phyloP scores from a whole-genome alignment of 257 asterid species.

The Plantago elongata region DNA sequence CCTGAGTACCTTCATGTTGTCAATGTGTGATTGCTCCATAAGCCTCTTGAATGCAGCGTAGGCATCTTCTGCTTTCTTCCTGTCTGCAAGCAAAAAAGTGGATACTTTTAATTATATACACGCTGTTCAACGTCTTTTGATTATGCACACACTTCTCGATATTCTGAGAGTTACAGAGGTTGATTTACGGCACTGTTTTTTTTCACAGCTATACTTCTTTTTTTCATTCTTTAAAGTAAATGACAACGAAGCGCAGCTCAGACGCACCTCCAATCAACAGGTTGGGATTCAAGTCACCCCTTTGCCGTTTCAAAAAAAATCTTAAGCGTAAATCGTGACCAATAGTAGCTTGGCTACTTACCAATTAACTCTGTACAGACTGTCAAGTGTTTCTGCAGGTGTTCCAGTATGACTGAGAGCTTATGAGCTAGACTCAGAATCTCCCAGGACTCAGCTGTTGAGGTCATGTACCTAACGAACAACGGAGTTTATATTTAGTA shows the following conservation, averaged over 20 bases:
- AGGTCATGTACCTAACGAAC: constrained; percentile 34
- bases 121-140: neutral
- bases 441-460: constrained; percentile 61
- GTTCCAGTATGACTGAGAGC: constrained; percentile 51
- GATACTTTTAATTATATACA: neutral
- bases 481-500: neutral
- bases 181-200: neutral
- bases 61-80: constrained; percentile 28
- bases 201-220: neutral
- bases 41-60: constrained; percentile 35
- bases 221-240: neutral
- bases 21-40: constrained; percentile 39
- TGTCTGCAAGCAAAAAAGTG: constrained; percentile 19
- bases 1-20: constrained; percentile 46
- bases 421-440: constrained; percentile 49
- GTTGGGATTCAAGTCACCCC: too few species aligned
- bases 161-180: too few species aligned
- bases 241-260: too few species aligned
- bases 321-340: too few species aligned
- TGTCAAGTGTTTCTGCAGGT: constrained; percentile 32
- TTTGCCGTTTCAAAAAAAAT: too few species aligned
- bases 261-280: too few species aligned
- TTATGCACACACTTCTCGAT: neutral
- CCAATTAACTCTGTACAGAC: constrained; percentile 32
- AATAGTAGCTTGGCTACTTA: constrained; percentile 16